These are phyloP conservation scores for Scolecobasidium constrictum DNA, from an alignment of 2,329 filamentous ascomycete species.

Conservation along the genomic window DNA sequence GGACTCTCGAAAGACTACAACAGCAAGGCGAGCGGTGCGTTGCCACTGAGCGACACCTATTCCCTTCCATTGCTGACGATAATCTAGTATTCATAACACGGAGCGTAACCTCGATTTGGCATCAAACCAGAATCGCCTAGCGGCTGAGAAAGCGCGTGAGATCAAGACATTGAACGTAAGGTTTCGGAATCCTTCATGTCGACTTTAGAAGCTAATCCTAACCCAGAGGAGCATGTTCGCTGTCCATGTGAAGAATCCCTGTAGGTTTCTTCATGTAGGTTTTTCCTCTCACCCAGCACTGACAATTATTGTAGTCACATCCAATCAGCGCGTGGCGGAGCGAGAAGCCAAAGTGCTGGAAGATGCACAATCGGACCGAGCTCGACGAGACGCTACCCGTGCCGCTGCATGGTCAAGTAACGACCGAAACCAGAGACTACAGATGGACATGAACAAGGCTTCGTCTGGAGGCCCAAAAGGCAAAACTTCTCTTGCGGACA, in stretches of 20 bases:
- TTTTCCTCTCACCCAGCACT: too few species aligned
- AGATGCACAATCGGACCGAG: constrained; percentile 48
- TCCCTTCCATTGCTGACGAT: too few species aligned
- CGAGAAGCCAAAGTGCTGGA: constrained; percentile 60
- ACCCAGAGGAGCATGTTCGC: constrained; percentile 6
- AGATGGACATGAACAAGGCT: constrained; percentile 36
- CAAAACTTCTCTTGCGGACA: constrained; percentile 45
- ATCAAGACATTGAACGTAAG: constrained; percentile 6
- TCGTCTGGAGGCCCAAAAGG: constrained; percentile 35
- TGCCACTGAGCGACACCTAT: too few species aligned
- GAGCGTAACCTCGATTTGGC: constrained; percentile 76
- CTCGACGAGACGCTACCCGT: constrained; percentile 44
- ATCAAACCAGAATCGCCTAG: constrained; percentile 63
- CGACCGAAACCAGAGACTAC: constrained; percentile 54
- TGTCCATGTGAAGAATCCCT: constrained; percentile 27
- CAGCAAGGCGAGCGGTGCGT: constrained; percentile 73
- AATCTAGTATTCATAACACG: constrained; percentile 68
- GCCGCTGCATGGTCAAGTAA: constrained; percentile 39
- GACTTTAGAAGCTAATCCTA: too few species aligned
- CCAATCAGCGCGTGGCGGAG: constrained; percentile 44
- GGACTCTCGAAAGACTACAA: constrained; percentile 62
- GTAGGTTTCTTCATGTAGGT: constrained; percentile 59
- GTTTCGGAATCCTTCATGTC: background rate
- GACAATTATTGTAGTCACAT: constrained; percentile 12
- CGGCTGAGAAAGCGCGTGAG: constrained; percentile 59